Base-by-base conservation (phyloP, 257 asterid species). In the Datura wrightii region DNA sequence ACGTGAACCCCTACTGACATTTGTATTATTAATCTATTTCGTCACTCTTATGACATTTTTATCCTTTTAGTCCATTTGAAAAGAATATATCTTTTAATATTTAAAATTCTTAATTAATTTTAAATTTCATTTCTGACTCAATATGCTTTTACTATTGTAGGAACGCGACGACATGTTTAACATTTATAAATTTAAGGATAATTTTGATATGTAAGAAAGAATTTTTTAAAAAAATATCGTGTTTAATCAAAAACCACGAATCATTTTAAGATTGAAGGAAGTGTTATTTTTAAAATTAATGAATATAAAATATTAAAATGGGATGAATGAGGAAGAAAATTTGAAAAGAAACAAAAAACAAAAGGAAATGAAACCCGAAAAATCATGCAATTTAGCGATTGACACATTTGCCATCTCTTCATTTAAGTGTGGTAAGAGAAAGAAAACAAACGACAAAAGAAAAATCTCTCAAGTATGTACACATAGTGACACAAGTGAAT, bases 401-500 rank as follows among this genome's bases (percentile, higher is more conserved):
- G 63, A 52, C 82, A 78, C 82, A 15, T 52, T 24, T 52, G 63
- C 82, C 48, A 78, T 52, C 65, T 52, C 48, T 34, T 78, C 44
- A 52, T 8, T 15, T 78, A 52, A 78, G 63, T 52, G 63, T 34
- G 62, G 82, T 5, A 71, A 71, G 80, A 41, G 53, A 41, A 39
- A 69, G 10, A 69, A 7, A 58, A 18, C 16, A 19, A 6, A 19
- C n/a, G 16, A 71, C 0, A 71, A 8, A 44, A 44, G 9, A 0
- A n/a, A n/a, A 18, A 71, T 18, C 31, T 71, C 5, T 16, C 24
- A 41, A n/a, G 5, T 9, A 48, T 39, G 34, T 69, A 41, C 53
- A 71, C 44, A 71, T 71, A 44, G 80, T 63, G 70, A 31, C 70
- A 63, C 18, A 63, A 63, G 34, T 78, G 46, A 8, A 74, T 48